Conservation (phyloP, 2,329 filamentous ascomycete genomes). For the Cladosporium sphaerospermum region DNA sequence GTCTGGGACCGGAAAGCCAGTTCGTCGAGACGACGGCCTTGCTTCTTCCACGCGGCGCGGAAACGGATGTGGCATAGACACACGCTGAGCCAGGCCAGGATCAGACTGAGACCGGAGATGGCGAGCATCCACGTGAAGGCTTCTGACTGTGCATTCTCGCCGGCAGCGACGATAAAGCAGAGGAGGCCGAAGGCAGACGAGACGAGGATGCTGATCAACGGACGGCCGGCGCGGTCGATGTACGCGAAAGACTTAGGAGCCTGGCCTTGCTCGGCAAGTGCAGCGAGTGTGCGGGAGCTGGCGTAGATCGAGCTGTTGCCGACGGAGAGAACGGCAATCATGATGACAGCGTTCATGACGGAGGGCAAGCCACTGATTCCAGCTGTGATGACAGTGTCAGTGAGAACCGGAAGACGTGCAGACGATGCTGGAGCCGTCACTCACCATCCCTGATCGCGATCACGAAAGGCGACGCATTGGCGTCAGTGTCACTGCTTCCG, state of each 20-base stretch:
- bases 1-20: conserved; percentile 58
- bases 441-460: conserved; percentile 54
- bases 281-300: conserved; percentile 78
- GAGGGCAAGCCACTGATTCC: conserved; percentile 53
- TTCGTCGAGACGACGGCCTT: conserved; percentile 39
- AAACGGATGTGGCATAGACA: conserved; percentile 86
- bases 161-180: conserved; percentile 62
- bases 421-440: conserved; percentile 25
- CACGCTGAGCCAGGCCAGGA: conserved; percentile 71
- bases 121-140: conserved; percentile 68
- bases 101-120: conserved; percentile 62
- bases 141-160: conserved; percentile 43
- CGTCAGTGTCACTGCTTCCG: conserved; percentile 22
- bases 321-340: conserved; percentile 52
- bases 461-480: conserved; percentile 55
- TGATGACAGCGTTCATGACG: conserved; percentile 60
- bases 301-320: conserved; percentile 45
- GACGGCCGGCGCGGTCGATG: conserved; percentile 69
- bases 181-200: conserved; percentile 61
- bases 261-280: conserved; percentile 63
- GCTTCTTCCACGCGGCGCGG: conserved; percentile 62
- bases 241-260: conserved; percentile 51
- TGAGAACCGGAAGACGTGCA: conserved; percentile 51
- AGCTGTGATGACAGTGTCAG: conserved; percentile 37
- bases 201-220: conserved; percentile 43